These are phyloP conservation scores for Neocatenulostroma microsporum DNA, from an alignment of 2,329 filamentous ascomycete species.

Conservation along the genomic window DNA sequence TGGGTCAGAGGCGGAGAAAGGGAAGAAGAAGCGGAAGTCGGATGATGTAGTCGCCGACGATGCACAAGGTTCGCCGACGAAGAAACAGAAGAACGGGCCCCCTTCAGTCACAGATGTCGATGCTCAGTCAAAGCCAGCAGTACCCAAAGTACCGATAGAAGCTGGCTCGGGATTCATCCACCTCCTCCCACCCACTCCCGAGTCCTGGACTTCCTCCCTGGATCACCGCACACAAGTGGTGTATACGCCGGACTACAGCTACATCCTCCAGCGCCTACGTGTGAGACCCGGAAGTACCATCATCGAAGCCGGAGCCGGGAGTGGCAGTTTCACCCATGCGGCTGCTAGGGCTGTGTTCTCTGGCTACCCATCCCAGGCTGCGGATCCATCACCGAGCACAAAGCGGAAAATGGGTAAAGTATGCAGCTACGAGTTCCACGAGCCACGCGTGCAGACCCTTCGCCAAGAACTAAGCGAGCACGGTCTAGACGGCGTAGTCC, in stretches of 20 bases:
- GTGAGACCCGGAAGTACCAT: conserved; percentile 64
- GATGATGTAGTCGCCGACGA: conserved; percentile 22
- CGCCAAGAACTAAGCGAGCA: conserved; percentile 62
- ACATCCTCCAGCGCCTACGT: conserved; percentile 67
- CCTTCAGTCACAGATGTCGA: too few species aligned
- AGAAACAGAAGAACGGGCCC: neutral
- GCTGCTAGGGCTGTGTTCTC: conserved; percentile 68
- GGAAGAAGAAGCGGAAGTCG: conserved; percentile 37
- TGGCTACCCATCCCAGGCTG: conserved; percentile 45
- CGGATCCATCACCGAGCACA: conserved; percentile 15
- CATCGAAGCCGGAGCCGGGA: conserved; percentile 75
- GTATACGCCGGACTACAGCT: conserved; percentile 81
- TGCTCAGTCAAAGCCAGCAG: neutral
- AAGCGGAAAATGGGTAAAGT: conserved; percentile 53
- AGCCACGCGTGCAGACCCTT: conserved; percentile 62
- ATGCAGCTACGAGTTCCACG: conserved; percentile 77
- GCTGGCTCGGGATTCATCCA: conserved; percentile 65
- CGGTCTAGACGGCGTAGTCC: conserved; percentile 56
- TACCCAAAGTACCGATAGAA: conserved; percentile 40
- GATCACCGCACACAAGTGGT: conserved; percentile 81
- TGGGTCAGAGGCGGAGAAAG: neutral
- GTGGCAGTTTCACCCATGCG: conserved; percentile 77
- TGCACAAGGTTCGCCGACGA: neutral
- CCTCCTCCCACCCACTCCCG: conserved; percentile 68
- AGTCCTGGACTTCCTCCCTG: conserved; percentile 72